These are phyloP conservation scores for Aspergillus sclerotiicarbonarius DNA, from an alignment of 495 filamentous ascomycete genomes.

Conservation along the genomic window DNA sequence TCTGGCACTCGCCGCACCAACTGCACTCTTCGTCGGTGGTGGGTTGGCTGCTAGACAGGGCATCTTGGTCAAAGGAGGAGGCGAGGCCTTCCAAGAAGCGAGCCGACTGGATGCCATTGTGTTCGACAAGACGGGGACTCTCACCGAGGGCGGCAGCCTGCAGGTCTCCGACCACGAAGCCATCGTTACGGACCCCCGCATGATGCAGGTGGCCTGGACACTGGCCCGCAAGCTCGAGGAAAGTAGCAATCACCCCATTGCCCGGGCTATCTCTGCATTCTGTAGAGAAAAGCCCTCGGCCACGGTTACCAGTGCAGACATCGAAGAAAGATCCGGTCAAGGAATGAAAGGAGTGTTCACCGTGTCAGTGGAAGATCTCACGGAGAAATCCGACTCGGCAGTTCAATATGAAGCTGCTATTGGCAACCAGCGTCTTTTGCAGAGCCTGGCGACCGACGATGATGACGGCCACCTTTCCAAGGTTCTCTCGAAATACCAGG, in stretches of 20 bases:
- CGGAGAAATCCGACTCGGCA: not conserved
- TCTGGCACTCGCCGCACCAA: constrained; percentile 87
- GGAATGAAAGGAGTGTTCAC: constrained; percentile 73
- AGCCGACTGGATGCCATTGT: constrained; percentile 82
- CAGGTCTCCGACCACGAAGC: constrained; percentile 71
- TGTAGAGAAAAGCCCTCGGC: constrained; percentile 47
- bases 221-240: constrained; percentile 70
- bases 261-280: constrained; percentile 72
- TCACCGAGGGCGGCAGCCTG: constrained; percentile 82
- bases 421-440: constrained; percentile 78
- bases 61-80: constrained; percentile 92
- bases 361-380: constrained; percentile 24
- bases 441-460: constrained; percentile 27
- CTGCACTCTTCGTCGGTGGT: constrained; percentile 87
- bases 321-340: constrained; percentile 77
- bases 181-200: constrained; percentile 39
- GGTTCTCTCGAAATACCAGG: constrained; percentile 64
- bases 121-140: constrained; percentile 94
- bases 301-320: constrained; percentile 41
- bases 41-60: constrained; percentile 85
- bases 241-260: constrained; percentile 83
- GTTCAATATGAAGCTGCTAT: constrained; percentile 64
- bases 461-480: constrained; percentile 36
- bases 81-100: constrained; percentile 93
- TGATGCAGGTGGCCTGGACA: constrained; percentile 42